These are phyloP conservation scores for Scleroderma citrinum DNA, from an alignment of 768 basidiomycete species.

Conservation along the genomic window DNA sequence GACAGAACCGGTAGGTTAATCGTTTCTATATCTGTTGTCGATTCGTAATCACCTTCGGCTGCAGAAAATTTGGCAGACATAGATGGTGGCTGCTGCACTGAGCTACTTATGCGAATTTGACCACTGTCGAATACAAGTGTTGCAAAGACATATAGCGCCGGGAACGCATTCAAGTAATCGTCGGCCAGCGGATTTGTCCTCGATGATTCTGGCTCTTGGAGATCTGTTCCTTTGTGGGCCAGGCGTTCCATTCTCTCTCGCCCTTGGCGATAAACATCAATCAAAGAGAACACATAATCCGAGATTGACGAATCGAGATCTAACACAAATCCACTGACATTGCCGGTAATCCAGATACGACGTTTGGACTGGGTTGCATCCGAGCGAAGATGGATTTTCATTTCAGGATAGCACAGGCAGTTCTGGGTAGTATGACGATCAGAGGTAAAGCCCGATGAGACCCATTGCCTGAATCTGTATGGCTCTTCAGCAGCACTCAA, in stretches of 20 bases:
- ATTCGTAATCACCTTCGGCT: slow-evolving; percentile 48
- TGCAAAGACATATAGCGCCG: slow-evolving; percentile 56
- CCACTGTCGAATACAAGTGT: slow-evolving; percentile 82
- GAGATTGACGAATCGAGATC: slow-evolving; percentile 81
- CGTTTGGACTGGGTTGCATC: slow-evolving; percentile 42
- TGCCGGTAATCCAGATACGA: slow-evolving; percentile 56
- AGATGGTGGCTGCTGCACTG: slow-evolving; percentile 35
- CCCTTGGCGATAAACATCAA: slow-evolving; percentile 81
- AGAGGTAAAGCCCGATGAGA: slow-evolving; percentile 62
- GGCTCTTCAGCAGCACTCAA: slow-evolving; percentile 1
- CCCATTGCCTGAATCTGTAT: slow-evolving; percentile 71
- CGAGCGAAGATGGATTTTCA: slow-evolving; percentile 68
- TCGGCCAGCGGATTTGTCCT: slow-evolving; percentile 5
- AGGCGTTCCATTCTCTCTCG: slow-evolving; percentile 70
- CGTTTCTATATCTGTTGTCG: slow-evolving; percentile 45
- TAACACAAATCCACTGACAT: slow-evolving; percentile 78
- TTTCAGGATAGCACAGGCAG: slow-evolving; percentile 71
- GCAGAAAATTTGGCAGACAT: slow-evolving; percentile 34
- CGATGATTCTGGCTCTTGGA: slow-evolving; percentile 5
- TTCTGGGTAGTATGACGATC: slow-evolving; percentile 66
- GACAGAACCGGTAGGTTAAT: slow-evolving; percentile 74
- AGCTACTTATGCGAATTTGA: slow-evolving; percentile 67
- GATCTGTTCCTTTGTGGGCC: slow-evolving; percentile 34
- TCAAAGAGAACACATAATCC: slow-evolving; percentile 70
- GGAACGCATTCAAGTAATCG: slow-evolving; percentile 25